Conservation (phyloP, 1,284 basidiomycete species). For the Spongiforma sp. region DNA sequence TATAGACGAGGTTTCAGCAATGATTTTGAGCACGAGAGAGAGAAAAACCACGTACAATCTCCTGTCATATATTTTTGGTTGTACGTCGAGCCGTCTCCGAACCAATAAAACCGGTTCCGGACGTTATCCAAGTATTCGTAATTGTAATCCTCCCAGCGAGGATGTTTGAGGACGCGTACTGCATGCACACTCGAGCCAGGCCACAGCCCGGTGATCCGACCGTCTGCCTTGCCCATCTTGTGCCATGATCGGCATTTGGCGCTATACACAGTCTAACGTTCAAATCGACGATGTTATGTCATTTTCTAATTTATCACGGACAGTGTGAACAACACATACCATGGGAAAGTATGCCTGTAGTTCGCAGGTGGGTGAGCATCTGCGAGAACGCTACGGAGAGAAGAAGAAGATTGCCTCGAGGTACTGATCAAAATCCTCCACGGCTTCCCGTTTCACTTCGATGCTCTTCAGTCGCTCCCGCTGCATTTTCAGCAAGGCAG, state of each 20-base stretch:
- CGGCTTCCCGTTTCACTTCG: constrained; percentile 59
- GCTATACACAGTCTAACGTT: constrained; percentile 58
- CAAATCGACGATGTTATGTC: not conserved
- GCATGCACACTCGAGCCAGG: constrained; percentile 64
- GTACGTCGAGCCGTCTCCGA: constrained; percentile 59
- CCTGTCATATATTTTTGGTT: constrained; percentile 47
- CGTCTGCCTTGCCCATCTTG: constrained; percentile 63
- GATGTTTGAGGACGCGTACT: constrained; percentile 51
- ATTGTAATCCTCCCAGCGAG: constrained; percentile 70
- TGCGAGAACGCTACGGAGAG: not conserved
- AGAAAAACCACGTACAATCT: constrained; percentile 49
- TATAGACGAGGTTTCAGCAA: not conserved
- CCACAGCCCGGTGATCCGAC: constrained; percentile 62
- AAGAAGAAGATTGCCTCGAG: constrained; percentile 42
- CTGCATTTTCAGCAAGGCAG: constrained; percentile 61
- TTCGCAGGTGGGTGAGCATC: constrained; percentile 11
- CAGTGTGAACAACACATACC: constrained; percentile 33
- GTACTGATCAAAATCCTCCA: constrained; percentile 64
- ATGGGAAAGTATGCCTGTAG: constrained; percentile 53
- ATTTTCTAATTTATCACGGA: no score
- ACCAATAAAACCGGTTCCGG: constrained; percentile 59
- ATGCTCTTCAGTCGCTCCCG: constrained; percentile 63
- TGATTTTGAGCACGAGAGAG: not conserved
- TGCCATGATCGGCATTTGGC: constrained; percentile 71
- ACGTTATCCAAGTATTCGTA: constrained; percentile 52